Evolutionary conservation across 352 stramenopile genomes (phyloP), one percentile per base, ranked within the genome.

Genomic region (Globisporangium iwayamae): DNA sequence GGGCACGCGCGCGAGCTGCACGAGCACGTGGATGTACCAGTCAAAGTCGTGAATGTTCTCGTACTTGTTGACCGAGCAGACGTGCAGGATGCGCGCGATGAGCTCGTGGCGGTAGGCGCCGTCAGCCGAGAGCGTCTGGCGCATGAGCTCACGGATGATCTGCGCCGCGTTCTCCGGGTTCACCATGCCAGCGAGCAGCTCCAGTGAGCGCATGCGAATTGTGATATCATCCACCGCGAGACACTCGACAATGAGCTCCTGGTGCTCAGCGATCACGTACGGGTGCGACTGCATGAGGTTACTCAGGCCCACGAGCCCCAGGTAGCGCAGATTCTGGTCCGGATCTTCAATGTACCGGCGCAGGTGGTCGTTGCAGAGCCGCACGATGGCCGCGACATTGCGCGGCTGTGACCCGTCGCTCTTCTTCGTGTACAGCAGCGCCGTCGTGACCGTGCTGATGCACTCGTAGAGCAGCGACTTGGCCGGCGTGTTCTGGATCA

Each of bases 251-350:
- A 99, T 98, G 9, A 99, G 77, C 55, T 90, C 87, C 63, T 97
- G 88, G 73, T 99, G 96, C 68, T 98, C 96, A 0, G 82, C 85
- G 22, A 99, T 90, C 16, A 98, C 94, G 59, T 94, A 93, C 43
- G 96, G 94, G 72, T 99, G 93, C 46, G 90, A 98, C 66, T 90
- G 82, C 88, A 99, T 98, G 48, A 99, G 81, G 53, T 98, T 97
- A 22, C 89, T 89, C 55, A 99, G 97, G 0, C 97, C 98, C 0
- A 99, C 96, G 8, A 99, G 85, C 9, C 98, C 98, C 22, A 99
- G 68, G 80, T 99, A 99, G 61, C 98, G 98, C 46, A 99, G 70
- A 74, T 99, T 99, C 76, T 99, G 97, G 75, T 99, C 98, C n/a
- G 89, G 71, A 68, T 99, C 97, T 71, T 98, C 86, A 58, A 99